Evolutionary conservation across 2,329 filamentous ascomycete genomes (phyloP).

Genomic region (Aspergillus nomiae): DNA sequence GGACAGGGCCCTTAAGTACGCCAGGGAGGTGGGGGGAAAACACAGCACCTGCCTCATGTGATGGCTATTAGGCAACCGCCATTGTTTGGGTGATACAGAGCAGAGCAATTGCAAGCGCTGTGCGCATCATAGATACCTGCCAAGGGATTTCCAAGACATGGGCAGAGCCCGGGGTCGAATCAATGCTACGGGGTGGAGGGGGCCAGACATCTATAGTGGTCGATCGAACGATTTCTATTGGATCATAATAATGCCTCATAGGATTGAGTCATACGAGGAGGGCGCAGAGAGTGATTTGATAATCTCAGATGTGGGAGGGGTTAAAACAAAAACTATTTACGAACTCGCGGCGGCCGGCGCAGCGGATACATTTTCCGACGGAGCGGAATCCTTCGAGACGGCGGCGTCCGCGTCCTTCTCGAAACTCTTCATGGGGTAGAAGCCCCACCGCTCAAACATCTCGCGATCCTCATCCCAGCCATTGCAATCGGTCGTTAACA

Average conservation of each 20-base stretch:
- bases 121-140: not conserved
- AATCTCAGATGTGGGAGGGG: constrained; percentile 1
- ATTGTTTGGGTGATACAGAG: not conserved
- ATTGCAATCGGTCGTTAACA: constrained; percentile 89
- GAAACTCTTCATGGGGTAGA: constrained; percentile 72
- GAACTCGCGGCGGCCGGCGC: constrained; percentile 34
- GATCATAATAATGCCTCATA: constrained; percentile 10
- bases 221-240: constrained; percentile 8
- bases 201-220: not conserved
- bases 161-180: constrained; percentile 4
- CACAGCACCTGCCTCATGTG: not conserved
- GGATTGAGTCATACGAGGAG: not conserved
- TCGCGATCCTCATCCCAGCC: constrained; percentile 85
- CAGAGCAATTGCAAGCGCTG: not conserved
- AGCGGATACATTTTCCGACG: constrained; percentile 22
- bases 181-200: constrained; percentile 4
- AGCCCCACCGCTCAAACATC: constrained; percentile 82
- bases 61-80: not conserved
- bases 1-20: not conserved
- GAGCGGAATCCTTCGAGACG: constrained; percentile 6
- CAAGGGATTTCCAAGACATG: constrained; percentile 7
- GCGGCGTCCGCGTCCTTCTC: constrained; percentile 37
- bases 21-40: not conserved
- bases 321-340: constrained; percentile 16
- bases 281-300: not conserved